Percentiles rank a stretch among this genome's conserved stretches.
phyloP scores from a whole-genome alignment of 2,329 filamentous ascomycete species.

The Onygenales sp. region DNA sequence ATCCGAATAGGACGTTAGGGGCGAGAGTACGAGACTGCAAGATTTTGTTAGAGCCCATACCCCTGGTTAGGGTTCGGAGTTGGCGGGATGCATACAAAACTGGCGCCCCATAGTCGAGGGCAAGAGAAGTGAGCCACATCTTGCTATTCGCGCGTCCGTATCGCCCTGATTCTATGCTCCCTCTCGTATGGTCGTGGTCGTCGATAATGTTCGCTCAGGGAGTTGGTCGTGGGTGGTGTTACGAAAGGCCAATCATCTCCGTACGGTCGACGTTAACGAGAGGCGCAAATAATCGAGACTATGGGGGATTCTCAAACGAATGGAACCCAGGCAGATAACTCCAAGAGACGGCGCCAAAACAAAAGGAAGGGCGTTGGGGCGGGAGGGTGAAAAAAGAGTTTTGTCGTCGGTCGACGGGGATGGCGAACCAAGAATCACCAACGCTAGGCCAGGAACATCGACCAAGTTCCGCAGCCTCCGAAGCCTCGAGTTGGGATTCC shows the following conservation, averaged over 20 bases:
- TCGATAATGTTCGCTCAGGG: background rate
- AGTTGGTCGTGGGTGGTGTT: background rate
- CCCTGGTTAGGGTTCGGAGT: conserved; percentile 3
- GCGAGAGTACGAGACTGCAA: conserved; percentile 49
- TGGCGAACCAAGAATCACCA: background rate
- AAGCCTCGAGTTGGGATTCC: background rate
- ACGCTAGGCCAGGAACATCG: background rate
- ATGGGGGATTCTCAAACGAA: background rate
- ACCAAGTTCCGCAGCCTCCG: background rate
- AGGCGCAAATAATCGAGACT: background rate
- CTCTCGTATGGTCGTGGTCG: background rate
- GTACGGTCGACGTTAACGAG: too few relatives aligned
- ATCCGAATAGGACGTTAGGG: conserved; percentile 56
- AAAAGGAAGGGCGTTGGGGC: background rate
- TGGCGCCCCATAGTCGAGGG: conserved; percentile 39
- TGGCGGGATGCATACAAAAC: conserved; percentile 33
- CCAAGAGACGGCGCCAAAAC: background rate
- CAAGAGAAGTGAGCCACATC: conserved; percentile 31
- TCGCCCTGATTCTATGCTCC: background rate
- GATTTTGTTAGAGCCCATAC: background rate
- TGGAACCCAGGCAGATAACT: background rate
- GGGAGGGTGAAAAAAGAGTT: background rate
- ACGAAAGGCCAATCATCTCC: background rate
- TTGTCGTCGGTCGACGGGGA: background rate
- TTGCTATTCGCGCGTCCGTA: conserved; percentile 6